These are phyloP conservation scores for Cytospora leucostoma DNA, from an alignment of 2,329 filamentous ascomycete genomes.

Conservation along the genomic window DNA sequence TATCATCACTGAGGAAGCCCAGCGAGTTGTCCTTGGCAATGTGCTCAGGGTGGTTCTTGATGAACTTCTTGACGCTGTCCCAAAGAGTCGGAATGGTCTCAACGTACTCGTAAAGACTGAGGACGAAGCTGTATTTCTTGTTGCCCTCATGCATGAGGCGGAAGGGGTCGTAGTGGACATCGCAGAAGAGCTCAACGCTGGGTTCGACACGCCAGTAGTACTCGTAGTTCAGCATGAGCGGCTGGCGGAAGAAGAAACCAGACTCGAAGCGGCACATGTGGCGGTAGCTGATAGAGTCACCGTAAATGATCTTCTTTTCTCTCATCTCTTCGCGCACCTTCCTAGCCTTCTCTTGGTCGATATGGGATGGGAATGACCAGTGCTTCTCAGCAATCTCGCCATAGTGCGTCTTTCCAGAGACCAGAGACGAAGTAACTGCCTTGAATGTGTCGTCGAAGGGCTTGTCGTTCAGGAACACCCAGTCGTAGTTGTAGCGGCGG, in stretches of 20 bases:
- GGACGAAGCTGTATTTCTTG: slow-evolving; percentile 97
- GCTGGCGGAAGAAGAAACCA: slow-evolving; percentile 97
- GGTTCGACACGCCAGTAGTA: slow-evolving; percentile 99
- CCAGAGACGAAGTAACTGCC: slow-evolving; percentile 81
- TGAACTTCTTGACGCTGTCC: slow-evolving; percentile 95
- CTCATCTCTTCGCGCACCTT: slow-evolving; percentile 94
- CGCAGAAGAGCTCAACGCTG: slow-evolving; percentile 93
- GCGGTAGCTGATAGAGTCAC: slow-evolving; percentile 93
- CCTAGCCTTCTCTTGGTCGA: slow-evolving; percentile 90
- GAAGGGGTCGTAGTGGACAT: slow-evolving; percentile 95
- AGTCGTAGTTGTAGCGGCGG: slow-evolving; percentile 93
- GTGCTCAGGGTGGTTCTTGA: slow-evolving; percentile 85
- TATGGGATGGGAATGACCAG: slow-evolving; percentile 96
- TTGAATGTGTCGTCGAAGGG: slow-evolving; percentile 94
- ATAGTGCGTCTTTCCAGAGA: slow-evolving; percentile 92
- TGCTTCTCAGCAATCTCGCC: slow-evolving; percentile 88
- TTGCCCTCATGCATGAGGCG: slow-evolving; percentile 92
- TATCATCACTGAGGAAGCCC: slow-evolving; percentile 88
- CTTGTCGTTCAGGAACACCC: slow-evolving; percentile 98
- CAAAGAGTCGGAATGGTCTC: slow-evolving; percentile 96
- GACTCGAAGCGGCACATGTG: slow-evolving; percentile 99
- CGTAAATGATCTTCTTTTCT: slow-evolving; percentile 94
- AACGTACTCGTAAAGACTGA: slow-evolving; percentile 94
- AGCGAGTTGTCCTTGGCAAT: slow-evolving; percentile 82
- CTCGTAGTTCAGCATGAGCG: slow-evolving; percentile 92